Percentiles rank a stretch among this genome's conserved stretches.
Evolutionary conservation across 352 stramenopile species (phyloP).

Genomic region (Pythium grandisporangium): DNA sequence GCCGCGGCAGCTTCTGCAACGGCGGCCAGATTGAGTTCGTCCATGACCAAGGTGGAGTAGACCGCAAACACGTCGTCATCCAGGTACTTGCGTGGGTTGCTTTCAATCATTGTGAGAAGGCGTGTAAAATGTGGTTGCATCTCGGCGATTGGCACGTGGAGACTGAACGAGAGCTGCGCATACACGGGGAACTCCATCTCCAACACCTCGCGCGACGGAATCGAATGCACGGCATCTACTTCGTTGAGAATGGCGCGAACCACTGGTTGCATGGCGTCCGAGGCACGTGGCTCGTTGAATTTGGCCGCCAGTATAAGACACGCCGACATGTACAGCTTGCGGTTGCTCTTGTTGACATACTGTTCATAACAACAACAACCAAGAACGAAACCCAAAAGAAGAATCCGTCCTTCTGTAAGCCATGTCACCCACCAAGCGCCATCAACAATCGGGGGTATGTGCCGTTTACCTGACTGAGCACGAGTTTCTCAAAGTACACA

Average conservation of each 20-base stretch:
- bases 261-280: slow-evolving; percentile 45
- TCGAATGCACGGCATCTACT: slow-evolving; percentile 70
- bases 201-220: slow-evolving; percentile 78
- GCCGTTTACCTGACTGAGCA: slow-evolving; percentile 82
- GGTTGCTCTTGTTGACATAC: slow-evolving; percentile 94
- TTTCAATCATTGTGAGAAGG: slow-evolving; percentile 79
- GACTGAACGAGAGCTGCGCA: slow-evolving; percentile 81
- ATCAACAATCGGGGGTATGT: no score
- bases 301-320: slow-evolving; percentile 94
- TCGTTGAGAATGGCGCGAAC: slow-evolving; percentile 67
- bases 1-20: no score
- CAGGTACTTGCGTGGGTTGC: slow-evolving; percentile 84
- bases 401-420: no score
- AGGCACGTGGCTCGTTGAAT: slow-evolving; percentile 78
- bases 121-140: slow-evolving; percentile 84
- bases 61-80: slow-evolving; percentile 77
- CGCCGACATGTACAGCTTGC: slow-evolving; percentile 93
- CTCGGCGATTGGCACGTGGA: slow-evolving; percentile 76
- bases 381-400: slow-evolving; percentile 15
- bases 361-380: slow-evolving; percentile 50
- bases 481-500: slow-evolving; percentile 96
- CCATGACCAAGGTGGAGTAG: slow-evolving; percentile 62
- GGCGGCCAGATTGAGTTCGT: no score
- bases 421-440: no score
- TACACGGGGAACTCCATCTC: slow-evolving; percentile 87